phyloP scores from a whole-genome alignment of 805 yeast genomes.

The Starmerella apis region DNA sequence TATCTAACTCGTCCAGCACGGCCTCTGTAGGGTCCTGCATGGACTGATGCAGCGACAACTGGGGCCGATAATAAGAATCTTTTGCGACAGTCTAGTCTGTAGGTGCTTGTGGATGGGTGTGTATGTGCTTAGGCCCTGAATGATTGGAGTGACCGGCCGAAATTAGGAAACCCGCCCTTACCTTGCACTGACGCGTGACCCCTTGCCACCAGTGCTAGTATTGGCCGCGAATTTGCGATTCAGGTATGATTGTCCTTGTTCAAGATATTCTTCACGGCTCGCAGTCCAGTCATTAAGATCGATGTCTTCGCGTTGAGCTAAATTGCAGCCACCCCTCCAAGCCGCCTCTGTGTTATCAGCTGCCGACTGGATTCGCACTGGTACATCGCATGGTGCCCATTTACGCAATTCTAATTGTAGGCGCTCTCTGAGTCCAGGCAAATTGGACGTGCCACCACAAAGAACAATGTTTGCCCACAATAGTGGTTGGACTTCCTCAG shows the following conservation, averaged over 20 bases:
- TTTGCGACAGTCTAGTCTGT: too few species aligned
- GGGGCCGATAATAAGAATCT: neutral
- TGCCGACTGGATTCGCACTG: constrained; percentile 25
- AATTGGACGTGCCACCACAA: constrained; percentile 70
- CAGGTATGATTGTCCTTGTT: constrained; percentile 47
- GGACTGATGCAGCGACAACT: neutral
- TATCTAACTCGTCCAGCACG: neutral
- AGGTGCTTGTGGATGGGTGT: neutral
- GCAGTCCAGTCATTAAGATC: constrained; percentile 45
- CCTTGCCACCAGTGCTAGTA: constrained; percentile 11
- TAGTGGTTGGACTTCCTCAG: constrained; percentile 59
- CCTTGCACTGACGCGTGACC: constrained; percentile 5
- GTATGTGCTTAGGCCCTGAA: too few species aligned
- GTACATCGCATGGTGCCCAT: constrained; percentile 30
- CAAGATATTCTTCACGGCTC: constrained; percentile 70
- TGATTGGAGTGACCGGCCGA: too few species aligned
- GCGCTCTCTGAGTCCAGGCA: constrained; percentile 58
- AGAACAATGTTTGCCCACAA: constrained; percentile 68
- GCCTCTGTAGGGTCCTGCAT: constrained; percentile 4
- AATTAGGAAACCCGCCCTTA: too few species aligned
- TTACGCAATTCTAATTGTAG: constrained; percentile 34
- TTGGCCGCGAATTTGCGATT: constrained; percentile 12
- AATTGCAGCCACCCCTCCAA: constrained; percentile 47
- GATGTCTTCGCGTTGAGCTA: constrained; percentile 32
- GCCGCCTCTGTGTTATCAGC: constrained; percentile 39